Evolutionary conservation across 2,329 filamentous ascomycete genomes (phyloP), one percentile per base, ranked within the genome.

Genomic region (Diatrype stigma): DNA sequence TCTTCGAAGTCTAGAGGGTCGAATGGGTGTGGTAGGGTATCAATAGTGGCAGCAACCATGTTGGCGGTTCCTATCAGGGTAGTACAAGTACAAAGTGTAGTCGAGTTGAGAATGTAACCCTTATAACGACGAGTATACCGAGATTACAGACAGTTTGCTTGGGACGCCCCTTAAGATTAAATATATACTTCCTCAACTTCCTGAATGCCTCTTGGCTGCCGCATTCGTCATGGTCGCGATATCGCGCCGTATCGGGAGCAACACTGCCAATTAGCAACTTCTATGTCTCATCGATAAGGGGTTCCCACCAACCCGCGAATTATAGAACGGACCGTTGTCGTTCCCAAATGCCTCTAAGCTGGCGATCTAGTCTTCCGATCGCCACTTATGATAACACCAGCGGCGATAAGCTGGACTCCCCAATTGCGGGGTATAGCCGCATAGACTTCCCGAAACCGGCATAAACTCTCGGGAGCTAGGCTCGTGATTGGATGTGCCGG

Each of bases 1-100:
- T 96, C 91, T 2, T 75, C 70, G 10, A 79, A 75, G 10, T 79
- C 80, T 44, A 96, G 82, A 48, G 90, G 90, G 63, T 95, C 90
- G 56, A 94, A 80, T 6, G 90, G 90, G 63, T 95, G 85, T 19
- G 55, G 60, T n/a, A 53, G 49, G 8, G 49, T 22, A 45, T 52
- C 55, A 30, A 55, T 51, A 47, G 52, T 53, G 48, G 58, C 50
- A 37, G 56, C 51, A 52, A 51, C 56, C 60, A 64, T 65, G 30
- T 44, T 59, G 54, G 50, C 38, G 32, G 34, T 21, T 22, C 40
- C 26, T 30, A 10, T 30, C 26, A 30, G 26, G 10, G 26, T 30
- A 30, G 26, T 30, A 30, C 26, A 30, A 30, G 26, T n/a, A n/a
- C n/a, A n/a, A 30, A 6, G 26, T 30, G 26, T 22, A 16, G 21